phyloP scores from a whole-genome alignment of 2,329 filamentous ascomycete species.

The Immersiporthe knoxdaviesiana region DNA sequence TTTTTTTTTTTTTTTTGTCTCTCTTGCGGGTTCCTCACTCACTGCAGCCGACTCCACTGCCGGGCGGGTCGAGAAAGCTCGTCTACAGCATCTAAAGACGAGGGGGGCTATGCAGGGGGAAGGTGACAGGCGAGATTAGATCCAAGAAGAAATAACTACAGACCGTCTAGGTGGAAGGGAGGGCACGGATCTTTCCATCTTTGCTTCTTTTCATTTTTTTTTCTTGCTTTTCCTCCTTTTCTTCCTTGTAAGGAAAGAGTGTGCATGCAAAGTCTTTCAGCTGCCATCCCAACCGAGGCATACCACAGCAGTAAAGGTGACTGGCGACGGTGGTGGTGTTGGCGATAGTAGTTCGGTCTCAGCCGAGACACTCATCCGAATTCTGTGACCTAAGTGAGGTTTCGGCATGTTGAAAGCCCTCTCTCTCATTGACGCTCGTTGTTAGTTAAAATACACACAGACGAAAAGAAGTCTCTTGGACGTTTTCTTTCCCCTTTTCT shows the following conservation, averaged over 20 bases:
- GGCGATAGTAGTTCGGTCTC: background rate
- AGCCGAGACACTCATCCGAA: constrained; percentile 13
- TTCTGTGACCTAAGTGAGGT: constrained; percentile 22
- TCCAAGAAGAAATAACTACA: background rate
- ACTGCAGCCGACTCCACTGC: background rate
- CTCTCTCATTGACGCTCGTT: background rate
- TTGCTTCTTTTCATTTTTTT: too few species aligned
- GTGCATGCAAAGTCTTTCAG: background rate
- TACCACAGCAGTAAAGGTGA: background rate
- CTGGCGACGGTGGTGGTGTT: background rate
- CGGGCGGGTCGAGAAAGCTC: background rate
- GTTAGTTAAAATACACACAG: background rate
- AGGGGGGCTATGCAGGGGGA: too few species aligned
- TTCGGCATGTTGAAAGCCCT: constrained; percentile 4
- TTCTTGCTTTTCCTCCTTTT: background rate
- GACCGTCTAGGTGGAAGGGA: background rate
- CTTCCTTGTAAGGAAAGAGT: background rate
- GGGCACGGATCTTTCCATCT: too few species aligned
- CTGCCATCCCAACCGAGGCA: background rate
- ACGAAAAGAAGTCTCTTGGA: background rate
- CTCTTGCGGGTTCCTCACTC: background rate
- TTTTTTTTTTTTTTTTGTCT: too few species aligned
- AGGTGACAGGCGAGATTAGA: background rate
- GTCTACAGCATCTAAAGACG: background rate
- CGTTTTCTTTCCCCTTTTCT: background rate